phyloP scores from a whole-genome alignment of 192 early-diverging fungal species.

The Thamnidium elegans region DNA sequence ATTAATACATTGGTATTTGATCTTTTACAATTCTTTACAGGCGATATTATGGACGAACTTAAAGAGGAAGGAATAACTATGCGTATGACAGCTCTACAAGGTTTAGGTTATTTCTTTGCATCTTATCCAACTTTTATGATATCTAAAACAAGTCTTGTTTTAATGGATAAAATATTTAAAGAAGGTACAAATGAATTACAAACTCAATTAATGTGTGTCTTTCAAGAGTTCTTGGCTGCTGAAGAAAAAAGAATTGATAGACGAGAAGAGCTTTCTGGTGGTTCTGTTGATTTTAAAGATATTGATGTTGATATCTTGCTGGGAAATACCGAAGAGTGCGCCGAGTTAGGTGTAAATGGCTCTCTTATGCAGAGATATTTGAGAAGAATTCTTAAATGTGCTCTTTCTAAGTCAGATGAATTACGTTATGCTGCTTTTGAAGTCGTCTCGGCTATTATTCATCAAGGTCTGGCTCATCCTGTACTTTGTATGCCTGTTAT shows the following conservation, averaged over 20 bases:
- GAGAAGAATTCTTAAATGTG: slow-evolving; percentile 67
- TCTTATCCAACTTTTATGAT: slow-evolving; percentile 68
- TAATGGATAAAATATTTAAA: slow-evolving; percentile 71
- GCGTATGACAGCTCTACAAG: slow-evolving; percentile 8
- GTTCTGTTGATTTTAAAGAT: slow-evolving; percentile 25
- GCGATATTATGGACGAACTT: neutral
- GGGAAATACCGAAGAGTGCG: slow-evolving; percentile 79
- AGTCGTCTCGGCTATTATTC: slow-evolving; percentile 76
- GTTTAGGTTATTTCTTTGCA: slow-evolving; percentile 65
- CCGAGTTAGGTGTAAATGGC: slow-evolving; percentile 82
- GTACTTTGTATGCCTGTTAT: slow-evolving; percentile 86
- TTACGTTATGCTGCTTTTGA: slow-evolving; percentile 77
- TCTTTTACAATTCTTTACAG: slow-evolving; percentile 44
- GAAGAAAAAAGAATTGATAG: slow-evolving; percentile 59
- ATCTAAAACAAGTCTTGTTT: slow-evolving; percentile 40
- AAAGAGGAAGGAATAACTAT: neutral
- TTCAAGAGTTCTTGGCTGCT: slow-evolving; percentile 63
- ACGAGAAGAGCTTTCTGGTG: slow-evolving; percentile 46
- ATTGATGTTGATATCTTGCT: slow-evolving; percentile 76
- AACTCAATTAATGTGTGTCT: slow-evolving; percentile 67
- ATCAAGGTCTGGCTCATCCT: slow-evolving; percentile 90
- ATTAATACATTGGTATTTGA: slow-evolving; percentile 36
- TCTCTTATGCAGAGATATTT: slow-evolving; percentile 91
- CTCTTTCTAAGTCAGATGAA: slow-evolving; percentile 51
- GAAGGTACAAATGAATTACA: slow-evolving; percentile 48